Base-by-base conservation (phyloP, 73 alveolate genomes). In the Halteria grandinella region DNA sequence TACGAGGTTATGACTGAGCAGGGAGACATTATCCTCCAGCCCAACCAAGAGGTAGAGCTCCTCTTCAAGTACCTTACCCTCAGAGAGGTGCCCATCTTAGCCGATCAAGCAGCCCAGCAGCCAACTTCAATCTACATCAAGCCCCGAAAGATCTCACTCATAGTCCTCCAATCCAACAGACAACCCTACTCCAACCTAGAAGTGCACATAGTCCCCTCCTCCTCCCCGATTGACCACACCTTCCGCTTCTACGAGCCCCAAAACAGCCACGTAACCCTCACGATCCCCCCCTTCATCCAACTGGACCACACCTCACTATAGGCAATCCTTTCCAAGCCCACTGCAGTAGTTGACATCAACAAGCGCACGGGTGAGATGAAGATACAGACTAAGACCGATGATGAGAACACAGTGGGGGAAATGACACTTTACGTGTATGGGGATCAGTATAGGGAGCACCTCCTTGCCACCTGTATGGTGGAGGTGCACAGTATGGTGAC, bases 181-280 rank as follows among this genome's bases (percentile, higher is more conserved):
- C 39, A 57, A 25, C 83, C 88, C 0, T 24, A 78, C 21, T 36
- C 37, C 4, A 39, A 89, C 20, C 14, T 79, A 12, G 81, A 78
- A 20, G 54, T 85, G 8, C 51, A 78, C 21, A 59, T 85, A 25
- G 90, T 85, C 62, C 93, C 93, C 17, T 31, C 63, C n/a, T 31
- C 81, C 7, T 18, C 76, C 4, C 75, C 83, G 15, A 63, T 85
- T 1, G 93, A 85, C 43, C 79, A 78, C 24, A 52, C 76, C 32
- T 85, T 85, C 40, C 54, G 87, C 0, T 85, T 49, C 82, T 78
- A 85, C 47, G 93, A 85, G 27, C 83, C 89, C n/a, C 57, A 85
- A 54, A 79, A 85, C 43, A 62, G 87, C 0, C 73, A 41, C 55
- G 83, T 80, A 12, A 49, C 62, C 5, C 77, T 85, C 25, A 31